phyloP scores from a whole-genome alignment of 2,329 filamentous ascomycete genomes.

The Penicillium sp. region DNA sequence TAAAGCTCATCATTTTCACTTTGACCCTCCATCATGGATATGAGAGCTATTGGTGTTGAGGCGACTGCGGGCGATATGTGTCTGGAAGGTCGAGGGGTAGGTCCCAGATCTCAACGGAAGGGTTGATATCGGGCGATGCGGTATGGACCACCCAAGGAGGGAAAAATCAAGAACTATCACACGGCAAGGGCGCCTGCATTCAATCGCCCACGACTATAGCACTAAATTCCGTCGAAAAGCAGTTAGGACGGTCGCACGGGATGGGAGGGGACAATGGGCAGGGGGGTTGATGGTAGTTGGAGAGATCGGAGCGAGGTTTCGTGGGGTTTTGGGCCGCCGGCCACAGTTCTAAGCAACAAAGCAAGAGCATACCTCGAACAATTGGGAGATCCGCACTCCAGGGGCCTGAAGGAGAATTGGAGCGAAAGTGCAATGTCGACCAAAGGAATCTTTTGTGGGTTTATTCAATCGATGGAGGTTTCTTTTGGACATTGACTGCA shows the following conservation, averaged over 20 bases:
- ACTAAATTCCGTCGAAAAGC: conserved; percentile 9
- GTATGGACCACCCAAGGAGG: conserved; percentile 11
- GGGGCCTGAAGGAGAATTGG: neutral
- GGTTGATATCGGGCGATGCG: conserved; percentile 28
- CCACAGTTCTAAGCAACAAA: conserved; percentile 20
- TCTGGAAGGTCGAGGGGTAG: conserved; percentile 26
- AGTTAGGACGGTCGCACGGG: conserved; percentile 15
- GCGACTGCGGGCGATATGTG: conserved; percentile 4
- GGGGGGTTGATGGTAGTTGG: conserved; percentile 19
- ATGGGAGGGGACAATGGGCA: conserved; percentile 22
- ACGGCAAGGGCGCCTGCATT: conserved; percentile 8
- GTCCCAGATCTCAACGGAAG: conserved; percentile 29
- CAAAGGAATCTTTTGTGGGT: neutral
- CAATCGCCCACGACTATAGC: conserved; percentile 7
- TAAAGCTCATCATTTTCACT: conserved; percentile 98
- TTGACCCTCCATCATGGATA: conserved; percentile 75
- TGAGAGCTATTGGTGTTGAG: conserved; percentile 20
- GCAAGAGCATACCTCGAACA: conserved; percentile 25
- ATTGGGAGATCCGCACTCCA: conserved; percentile 15
- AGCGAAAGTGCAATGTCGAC: neutral
- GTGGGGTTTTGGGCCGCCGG: conserved; percentile 37
- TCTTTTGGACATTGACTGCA: neutral
- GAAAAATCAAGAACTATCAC: conserved; percentile 9
- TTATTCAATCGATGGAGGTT: neutral
- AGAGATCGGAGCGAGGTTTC: conserved; percentile 32